Evolutionary conservation across 495 filamentous ascomycete genomes (phyloP), one percentile per base, ranked within the genome.

Genomic region (Astrothelium macrocarpum): DNA sequence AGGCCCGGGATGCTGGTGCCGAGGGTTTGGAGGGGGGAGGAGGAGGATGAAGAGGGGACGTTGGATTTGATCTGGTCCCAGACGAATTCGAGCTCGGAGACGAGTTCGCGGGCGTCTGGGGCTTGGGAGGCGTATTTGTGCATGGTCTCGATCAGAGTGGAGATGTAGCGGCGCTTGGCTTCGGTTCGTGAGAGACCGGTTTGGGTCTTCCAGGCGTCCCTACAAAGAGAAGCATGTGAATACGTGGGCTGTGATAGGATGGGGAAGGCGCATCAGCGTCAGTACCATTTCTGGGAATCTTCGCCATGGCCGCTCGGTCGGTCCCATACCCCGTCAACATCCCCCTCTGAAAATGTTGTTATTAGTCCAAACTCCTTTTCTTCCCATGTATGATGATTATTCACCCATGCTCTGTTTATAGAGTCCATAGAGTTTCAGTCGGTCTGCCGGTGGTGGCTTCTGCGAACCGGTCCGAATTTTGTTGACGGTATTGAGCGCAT

Each of bases 41-140:
- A 81, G 9, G 74, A 75, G 1, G 82, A 79, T 1, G 84, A 84
- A 14, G 86, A 86, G 0, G 84, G 77, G 28, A 82, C 82, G 69
- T 95, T 96, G 61, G 83, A 88, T 75, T 93, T 94, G 62, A 97
- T 89, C 72, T 97, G 95, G 67, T 96, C 90, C 94, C 94, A 98
- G 53, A 98, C 91, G 70, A 97, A 98, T 76, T 97, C 94, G 20
- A 98, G 82, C 74, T 98, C 95, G n/a, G 85, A 78, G 39, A 97
- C 90, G 9, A 98, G 80, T 73, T 91, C 90, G 46, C 90, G 81
- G 1, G 89, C 90, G 74, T 96, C 91, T 58, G 81, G 88, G 81
- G 14, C 90, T 91, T 64, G 85, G 86, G 83, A 87, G 43, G 94
- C 94, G 72, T 93, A 97, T 66, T 81, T 80, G 74, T 97, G 92